Evolutionary conservation across 305 asterid species (phyloP).

Genomic region (Coffea humblotiana): DNA sequence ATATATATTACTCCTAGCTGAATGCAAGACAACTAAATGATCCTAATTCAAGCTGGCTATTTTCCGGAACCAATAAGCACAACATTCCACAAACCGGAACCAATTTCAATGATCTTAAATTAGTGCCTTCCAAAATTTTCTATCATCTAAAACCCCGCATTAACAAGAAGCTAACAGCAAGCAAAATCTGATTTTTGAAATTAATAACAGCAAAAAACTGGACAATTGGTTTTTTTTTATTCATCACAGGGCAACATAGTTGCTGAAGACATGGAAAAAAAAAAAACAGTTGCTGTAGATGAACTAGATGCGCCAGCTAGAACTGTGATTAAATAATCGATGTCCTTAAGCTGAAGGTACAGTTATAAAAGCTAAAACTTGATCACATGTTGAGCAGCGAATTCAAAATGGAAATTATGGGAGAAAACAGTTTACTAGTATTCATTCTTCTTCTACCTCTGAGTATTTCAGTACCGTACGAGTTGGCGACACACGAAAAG

Average conservation of each 20-base stretch:
- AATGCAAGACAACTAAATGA: background rate
- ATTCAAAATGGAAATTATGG: background rate
- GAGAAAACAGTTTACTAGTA: background rate
- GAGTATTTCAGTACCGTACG: conserved; percentile 6
- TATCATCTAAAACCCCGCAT: too few species aligned
- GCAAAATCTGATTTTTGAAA: background rate
- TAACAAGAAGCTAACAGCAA: background rate
- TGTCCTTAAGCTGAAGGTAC: conserved; percentile 10
- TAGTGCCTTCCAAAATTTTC: too few species aligned
- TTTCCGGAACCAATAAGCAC: too few species aligned
- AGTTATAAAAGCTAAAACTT: background rate
- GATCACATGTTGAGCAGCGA: background rate
- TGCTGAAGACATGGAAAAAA: background rate
- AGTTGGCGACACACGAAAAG: background rate
- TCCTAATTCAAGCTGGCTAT: background rate
- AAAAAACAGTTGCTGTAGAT: background rate
- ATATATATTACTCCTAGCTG: too few species aligned
- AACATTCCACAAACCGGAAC: too few species aligned
- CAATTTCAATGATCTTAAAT: too few species aligned
- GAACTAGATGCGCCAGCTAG: background rate
- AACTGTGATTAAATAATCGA: background rate
- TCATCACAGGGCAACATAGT: background rate
- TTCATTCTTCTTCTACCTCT: background rate
- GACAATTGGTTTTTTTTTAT: background rate
- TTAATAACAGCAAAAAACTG: background rate